phyloP scores from a whole-genome alignment of 805 yeast genomes.

The Lachancea waltii region DNA sequence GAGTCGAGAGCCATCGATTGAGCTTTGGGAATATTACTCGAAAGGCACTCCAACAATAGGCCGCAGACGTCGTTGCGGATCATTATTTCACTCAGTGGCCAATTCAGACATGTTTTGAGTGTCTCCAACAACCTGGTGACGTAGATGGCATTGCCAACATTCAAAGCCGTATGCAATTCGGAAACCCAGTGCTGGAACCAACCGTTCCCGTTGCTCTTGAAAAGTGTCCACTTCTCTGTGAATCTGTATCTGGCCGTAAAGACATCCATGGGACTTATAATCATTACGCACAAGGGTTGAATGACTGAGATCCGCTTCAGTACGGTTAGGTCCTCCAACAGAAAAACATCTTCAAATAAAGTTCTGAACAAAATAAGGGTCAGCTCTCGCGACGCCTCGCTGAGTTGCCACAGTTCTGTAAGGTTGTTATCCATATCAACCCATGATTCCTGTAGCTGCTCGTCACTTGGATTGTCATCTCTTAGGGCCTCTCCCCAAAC shows the following conservation, averaged over 20 bases:
- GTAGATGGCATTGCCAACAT: conserved; percentile 39
- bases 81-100: conserved; percentile 79
- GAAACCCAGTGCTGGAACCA: conserved; percentile 78
- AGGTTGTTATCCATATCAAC: conserved; percentile 75
- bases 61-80: conserved; percentile 58
- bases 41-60: conserved; percentile 53
- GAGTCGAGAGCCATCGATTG: conserved; percentile 86
- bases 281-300: conserved; percentile 76
- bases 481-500: conserved; percentile 78
- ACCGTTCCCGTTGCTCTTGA: conserved; percentile 70
- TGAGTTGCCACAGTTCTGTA: conserved; percentile 64
- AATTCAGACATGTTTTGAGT: conserved; percentile 81
- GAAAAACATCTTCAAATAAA: conserved; percentile 85
- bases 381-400: conserved; percentile 62
- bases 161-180: conserved; percentile 42
- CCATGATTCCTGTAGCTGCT: conserved; percentile 67
- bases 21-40: conserved; percentile 55
- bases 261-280: conserved; percentile 64
- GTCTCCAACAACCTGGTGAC: conserved; percentile 69
- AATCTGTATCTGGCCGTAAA: conserved; percentile 56
- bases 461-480: conserved; percentile 26
- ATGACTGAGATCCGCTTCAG: conserved; percentile 69
- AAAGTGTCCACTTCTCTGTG: conserved; percentile 40
- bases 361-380: conserved; percentile 75
- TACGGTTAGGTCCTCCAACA: conserved; percentile 88